These are phyloP conservation scores for Mortierella polycephala DNA, from an alignment of 371 early-diverging fungal genomes.

Conservation along the genomic window DNA sequence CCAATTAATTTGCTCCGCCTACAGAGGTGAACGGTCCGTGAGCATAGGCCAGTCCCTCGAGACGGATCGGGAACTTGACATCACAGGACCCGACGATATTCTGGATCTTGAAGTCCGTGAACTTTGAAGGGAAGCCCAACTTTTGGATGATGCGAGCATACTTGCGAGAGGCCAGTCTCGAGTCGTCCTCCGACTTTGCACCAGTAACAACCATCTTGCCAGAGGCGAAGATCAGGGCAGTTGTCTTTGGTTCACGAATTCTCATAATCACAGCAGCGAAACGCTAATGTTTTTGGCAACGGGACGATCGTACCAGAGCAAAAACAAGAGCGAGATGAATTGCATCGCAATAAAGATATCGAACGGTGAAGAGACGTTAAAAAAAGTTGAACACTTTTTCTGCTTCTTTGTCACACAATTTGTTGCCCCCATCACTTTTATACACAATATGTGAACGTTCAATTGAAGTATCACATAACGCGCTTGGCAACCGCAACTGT, in stretches of 20 bases:
- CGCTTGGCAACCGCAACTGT: too few relatives aligned
- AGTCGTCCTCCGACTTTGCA: constrained; percentile 97
- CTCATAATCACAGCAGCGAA: constrained; percentile 99
- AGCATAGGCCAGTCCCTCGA: constrained; percentile 98
- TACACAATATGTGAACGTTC: too few relatives aligned
- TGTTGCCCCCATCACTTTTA: too few relatives aligned
- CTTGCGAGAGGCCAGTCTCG: constrained; percentile 98
- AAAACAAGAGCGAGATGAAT: constrained; percentile 27
- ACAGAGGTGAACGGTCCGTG: constrained; percentile 98
- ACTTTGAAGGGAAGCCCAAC: constrained; percentile 98
- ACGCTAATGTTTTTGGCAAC: constrained; percentile 72
- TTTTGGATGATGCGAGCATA: constrained; percentile 99
- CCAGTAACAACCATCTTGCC: constrained; percentile 99
- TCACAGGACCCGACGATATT: constrained; percentile 99
- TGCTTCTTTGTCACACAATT: too few relatives aligned
- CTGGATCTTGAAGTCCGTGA: constrained; percentile 99
- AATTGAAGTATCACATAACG: too few relatives aligned
- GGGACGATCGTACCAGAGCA: not conserved
- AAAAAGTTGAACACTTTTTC: too few relatives aligned
- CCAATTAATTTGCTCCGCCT: constrained; percentile 54
- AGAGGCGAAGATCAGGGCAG: constrained; percentile 99
- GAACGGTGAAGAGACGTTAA: too few relatives aligned
- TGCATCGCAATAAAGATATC: not conserved
- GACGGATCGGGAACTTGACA: constrained; percentile 99
- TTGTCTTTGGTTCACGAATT: constrained; percentile 99